Evolutionary conservation across 208 protist genomes (phyloP).

Genomic region (Blechomonas ayalai): DNA sequence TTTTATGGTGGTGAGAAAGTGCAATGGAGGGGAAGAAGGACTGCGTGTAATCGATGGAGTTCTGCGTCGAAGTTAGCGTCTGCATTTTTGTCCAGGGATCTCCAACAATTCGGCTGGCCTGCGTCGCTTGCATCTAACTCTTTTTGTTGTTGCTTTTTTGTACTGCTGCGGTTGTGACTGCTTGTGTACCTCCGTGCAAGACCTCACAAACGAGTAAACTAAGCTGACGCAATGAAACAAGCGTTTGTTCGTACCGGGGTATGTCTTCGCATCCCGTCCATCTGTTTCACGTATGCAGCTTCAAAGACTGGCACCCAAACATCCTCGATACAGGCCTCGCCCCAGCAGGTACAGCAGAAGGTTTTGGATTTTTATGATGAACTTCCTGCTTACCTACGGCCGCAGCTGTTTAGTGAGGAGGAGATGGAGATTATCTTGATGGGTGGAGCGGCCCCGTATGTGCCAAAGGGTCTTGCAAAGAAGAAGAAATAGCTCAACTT

Average conservation of each 20-base stretch:
- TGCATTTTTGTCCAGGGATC: too few species aligned
- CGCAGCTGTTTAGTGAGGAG: constrained; percentile 44
- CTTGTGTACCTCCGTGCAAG: too few species aligned
- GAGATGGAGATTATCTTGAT: constrained; percentile 73
- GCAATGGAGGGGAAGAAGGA: too few species aligned
- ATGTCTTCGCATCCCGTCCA: constrained; percentile 38
- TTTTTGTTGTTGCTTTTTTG: constrained; percentile 18
- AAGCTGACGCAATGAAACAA: too few species aligned
- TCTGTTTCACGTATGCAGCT: constrained; percentile 68
- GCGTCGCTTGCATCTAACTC: not conserved
- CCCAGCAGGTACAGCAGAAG: not conserved
- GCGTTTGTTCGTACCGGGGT: too few species aligned
- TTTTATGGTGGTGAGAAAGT: too few species aligned
- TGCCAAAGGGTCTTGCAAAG: constrained; percentile 58
- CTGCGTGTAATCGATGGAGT: too few species aligned
- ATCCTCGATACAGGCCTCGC: not conserved
- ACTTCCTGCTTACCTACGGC: constrained; percentile 51
- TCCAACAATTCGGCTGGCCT: not conserved
- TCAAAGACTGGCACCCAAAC: constrained; percentile 31
- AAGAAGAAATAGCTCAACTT: constrained; percentile 67
- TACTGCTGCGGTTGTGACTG: too few species aligned
- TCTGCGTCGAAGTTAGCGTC: too few species aligned
- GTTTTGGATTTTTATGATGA: constrained; percentile 47
- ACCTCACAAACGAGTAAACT: too few species aligned
- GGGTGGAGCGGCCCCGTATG: constrained; percentile 74